Base-by-base conservation (phyloP, 164 flowering plant species). In the Annona cherimola region DNA sequence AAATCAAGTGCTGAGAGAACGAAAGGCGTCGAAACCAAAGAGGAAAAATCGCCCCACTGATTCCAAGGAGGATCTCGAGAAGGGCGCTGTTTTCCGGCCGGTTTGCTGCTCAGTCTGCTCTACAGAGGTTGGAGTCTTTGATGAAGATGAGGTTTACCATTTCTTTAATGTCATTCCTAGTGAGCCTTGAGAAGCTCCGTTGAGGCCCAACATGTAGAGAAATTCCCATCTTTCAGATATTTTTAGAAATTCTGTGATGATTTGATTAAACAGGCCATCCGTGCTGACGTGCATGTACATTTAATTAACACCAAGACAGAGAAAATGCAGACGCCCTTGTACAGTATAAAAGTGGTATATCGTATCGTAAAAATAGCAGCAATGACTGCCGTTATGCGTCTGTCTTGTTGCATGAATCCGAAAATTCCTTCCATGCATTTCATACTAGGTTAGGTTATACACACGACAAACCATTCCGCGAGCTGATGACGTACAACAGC, bases 131-230 rank as follows among this genome's bases (percentile, higher is more conserved):
- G 98, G 94, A 5, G 92, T 81, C 42, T 71, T 87, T 19, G 96
- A 90, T 42, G 84, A 80, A 73, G 98, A 93, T 50, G 90, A 93
- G 82, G 84, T 93, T 42, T 90, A 89, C 77, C 96, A 93, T 76
- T 93, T 93, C 80, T 86, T 83, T 76, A 86, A 90, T 73, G 92
- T 88, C 71, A 79, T 93, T 69, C 93, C 96, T 5, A 87, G 95
- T 77, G 94, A 92, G 79, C 75, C 84, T 69, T 90, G 81, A 74
- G 42, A 35, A 3, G 11, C 41, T 66, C 63, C 18, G 41, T 14
- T 66, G 18, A 3, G 20, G 3, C 20, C 42, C 12, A 61, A 4
- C 9, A 19, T 26, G 7, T 20, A 4, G 19, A 40, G 8, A 54
- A 5, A 7, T 4, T 61, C 8, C 19, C 20, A 18, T 61, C 26